phyloP scores from a whole-genome alignment of 345 rosid genomes.

The Salix caprea region DNA sequence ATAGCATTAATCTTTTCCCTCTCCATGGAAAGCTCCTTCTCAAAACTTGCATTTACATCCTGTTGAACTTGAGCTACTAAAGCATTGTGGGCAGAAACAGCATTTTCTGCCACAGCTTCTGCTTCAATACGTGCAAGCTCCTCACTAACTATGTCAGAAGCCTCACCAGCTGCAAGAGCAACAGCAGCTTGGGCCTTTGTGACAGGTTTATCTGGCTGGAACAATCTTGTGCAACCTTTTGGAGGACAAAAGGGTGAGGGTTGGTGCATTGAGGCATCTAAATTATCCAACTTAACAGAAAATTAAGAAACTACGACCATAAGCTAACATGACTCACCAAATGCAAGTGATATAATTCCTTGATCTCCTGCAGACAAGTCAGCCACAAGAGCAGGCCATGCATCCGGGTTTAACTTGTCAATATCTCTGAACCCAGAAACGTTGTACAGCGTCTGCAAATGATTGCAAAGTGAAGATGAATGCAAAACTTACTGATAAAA shows the following conservation, averaged over 20 bases:
- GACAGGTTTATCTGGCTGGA: slow-evolving; percentile 90
- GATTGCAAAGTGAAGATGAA: slow-evolving; percentile 9
- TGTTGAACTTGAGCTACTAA: slow-evolving; percentile 79
- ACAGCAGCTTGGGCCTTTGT: slow-evolving; percentile 95
- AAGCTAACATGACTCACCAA: slow-evolving; percentile 55
- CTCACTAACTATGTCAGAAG: slow-evolving; percentile 68
- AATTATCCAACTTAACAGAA: slow-evolving; percentile 16
- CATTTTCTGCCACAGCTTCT: slow-evolving; percentile 84
- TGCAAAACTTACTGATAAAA: not conserved
- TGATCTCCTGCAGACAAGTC: slow-evolving; percentile 82
- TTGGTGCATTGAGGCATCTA: not conserved
- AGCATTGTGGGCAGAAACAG: slow-evolving; percentile 67
- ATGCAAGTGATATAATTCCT: slow-evolving; percentile 81
- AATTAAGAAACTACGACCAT: slow-evolving; percentile 9
- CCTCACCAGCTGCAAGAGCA: slow-evolving; percentile 83
- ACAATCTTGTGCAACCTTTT: slow-evolving; percentile 77
- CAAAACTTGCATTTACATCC: slow-evolving; percentile 72
- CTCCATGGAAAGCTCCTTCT: slow-evolving; percentile 64
- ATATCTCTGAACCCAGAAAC: slow-evolving; percentile 83
- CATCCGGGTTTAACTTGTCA: slow-evolving; percentile 75
- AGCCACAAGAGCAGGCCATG: slow-evolving; percentile 89
- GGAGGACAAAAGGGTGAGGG: not conserved
- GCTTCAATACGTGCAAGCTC: slow-evolving; percentile 93
- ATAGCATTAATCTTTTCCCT: slow-evolving; percentile 65
- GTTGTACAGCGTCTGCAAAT: slow-evolving; percentile 49